Evolutionary conservation across 139 green algal genomes (phyloP).

Genomic region (Chlorella sp.): DNA sequence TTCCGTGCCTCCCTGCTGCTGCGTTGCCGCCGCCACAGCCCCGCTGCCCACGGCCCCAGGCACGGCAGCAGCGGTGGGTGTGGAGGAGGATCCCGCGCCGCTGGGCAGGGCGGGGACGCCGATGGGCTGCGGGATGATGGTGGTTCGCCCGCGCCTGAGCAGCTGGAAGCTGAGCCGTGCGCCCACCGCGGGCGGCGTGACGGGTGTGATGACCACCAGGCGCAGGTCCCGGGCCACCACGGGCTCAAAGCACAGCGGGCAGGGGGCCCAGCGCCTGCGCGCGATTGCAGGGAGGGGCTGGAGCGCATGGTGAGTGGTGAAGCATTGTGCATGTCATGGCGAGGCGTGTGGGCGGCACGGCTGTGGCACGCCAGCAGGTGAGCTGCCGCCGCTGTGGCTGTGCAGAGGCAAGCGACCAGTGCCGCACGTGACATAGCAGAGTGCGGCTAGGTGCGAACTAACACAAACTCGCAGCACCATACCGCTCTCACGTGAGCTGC

Average conservation of each 20-base stretch:
- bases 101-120: neutral
- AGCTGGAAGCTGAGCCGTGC: conserved; percentile 10
- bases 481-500: conserved; percentile 37
- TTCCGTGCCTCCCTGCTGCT: too few relatives aligned
- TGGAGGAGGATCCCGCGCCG: neutral
- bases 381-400: neutral
- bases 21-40: neutral
- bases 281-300: too few relatives aligned
- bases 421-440: neutral
- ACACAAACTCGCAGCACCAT: neutral
- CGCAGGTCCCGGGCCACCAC: conserved; percentile 69
- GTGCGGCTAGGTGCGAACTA: neutral
- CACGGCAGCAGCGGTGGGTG: neutral
- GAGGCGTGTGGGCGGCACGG: too few relatives aligned
- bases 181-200: conserved; percentile 1
- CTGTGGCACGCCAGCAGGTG: too few relatives aligned
- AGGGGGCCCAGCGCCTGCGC: conserved; percentile 27
- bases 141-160: conserved; percentile 4
- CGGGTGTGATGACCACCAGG: conserved; percentile 39
- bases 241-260: conserved; percentile 62
- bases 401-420: neutral
- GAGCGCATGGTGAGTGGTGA: too few relatives aligned
- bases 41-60: neutral
- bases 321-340: too few relatives aligned
- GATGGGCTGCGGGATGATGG: conserved; percentile 7